Evolutionary conservation across 2,329 filamentous ascomycete genomes (phyloP), one percentile per base, ranked within the genome.

Genomic region (Aspergillus flavus): DNA sequence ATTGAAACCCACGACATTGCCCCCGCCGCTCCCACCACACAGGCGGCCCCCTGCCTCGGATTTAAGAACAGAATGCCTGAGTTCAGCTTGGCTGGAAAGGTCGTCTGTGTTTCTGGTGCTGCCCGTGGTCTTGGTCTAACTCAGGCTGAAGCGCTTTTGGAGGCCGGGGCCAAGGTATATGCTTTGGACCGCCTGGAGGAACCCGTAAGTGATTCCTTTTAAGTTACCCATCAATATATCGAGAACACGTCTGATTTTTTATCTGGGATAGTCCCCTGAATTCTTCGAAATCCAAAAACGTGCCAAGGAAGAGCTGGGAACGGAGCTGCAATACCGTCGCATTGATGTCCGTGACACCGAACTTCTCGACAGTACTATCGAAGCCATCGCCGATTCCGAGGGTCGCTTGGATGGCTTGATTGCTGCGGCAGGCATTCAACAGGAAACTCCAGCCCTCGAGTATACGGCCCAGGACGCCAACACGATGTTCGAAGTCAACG

Each of bases 391-490:
- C 19, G 82, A 87, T 57, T 79, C 85, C 63, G 86, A 93, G 67
- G 90, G 90, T 6, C 86, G 90, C 19, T 79, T 97, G 65, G 92
- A 96, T 73, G 93, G 93, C 0, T 80, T 96, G 61, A 87, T 97
- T 55, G 89, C 89, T 0, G 89, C 89, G 0, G 90, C 89, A 0
- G 89, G 88, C 1, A 81, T 87, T 46, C 92, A 96, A 79, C 91
- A 96, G 78, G 92, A 96, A 79, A 93, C 88, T 0, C 80, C 91
- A 0, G 93, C 94, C 1, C 82, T 97, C 60, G 92, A 96, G 56
- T 96, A 96, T 75, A 82, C 82, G 1, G 81, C 83, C 58, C 83
- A 87, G 72, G 86, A 89, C 68, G 82, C 85, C 60, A 87, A 88
- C 69, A 83, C 79, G 61, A 89, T 89, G 86, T 85, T 89, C 65